Evolutionary conservation across 108 stramenopile genomes (phyloP), one percentile per base, ranked within the genome.

Genomic region (Aurantiochytrium sp.): DNA sequence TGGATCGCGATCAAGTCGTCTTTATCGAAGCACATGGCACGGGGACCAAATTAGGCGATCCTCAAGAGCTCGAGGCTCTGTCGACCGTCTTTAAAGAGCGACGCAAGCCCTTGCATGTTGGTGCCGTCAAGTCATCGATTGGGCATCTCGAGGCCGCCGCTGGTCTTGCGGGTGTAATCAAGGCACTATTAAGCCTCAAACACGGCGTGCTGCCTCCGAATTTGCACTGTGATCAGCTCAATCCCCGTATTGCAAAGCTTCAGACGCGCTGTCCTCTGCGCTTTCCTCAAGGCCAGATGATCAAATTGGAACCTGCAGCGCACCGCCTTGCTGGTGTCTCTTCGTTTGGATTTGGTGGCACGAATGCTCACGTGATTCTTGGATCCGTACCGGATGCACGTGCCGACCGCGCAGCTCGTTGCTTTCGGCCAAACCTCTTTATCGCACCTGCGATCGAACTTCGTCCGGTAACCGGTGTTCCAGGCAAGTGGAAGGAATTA

Each of bases 101-200:
- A 5, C 12, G 19, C 5, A 16, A 42, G 21, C 73, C 88, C 18
- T 44, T 91, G 12, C 5, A 12, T 4, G 23, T 89, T 5, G 89
- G 88, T 6, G 49, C 91, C 5, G 88, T 91, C 25, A 91, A 91
- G 42, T 72, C 64, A 5, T 88, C 73, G 59, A 89, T 91, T 1
- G 91, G 91, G 2, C 91, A 91, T 29, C 72, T 91, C 44, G 91
- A 91, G 73, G 88, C 88, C 19, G 91, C 69, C 58, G 91, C 91
- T 0, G 49, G 91, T 12, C 35, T 89, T 0, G 72, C 88, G 18
- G 91, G 91, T 12, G 35, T 59, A 8, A 59, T 89, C 18, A 89
- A 91, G 47, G 8, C 58, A 2, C 35, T 89, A 1, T 21, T 89
- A 0, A 29, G 53, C 29, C 71, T 89, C 19, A 42, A 45, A 28